These are phyloP conservation scores for Xylaria sp. DNA, from an alignment of 2,329 filamentous ascomycete species.

Conservation along the genomic window DNA sequence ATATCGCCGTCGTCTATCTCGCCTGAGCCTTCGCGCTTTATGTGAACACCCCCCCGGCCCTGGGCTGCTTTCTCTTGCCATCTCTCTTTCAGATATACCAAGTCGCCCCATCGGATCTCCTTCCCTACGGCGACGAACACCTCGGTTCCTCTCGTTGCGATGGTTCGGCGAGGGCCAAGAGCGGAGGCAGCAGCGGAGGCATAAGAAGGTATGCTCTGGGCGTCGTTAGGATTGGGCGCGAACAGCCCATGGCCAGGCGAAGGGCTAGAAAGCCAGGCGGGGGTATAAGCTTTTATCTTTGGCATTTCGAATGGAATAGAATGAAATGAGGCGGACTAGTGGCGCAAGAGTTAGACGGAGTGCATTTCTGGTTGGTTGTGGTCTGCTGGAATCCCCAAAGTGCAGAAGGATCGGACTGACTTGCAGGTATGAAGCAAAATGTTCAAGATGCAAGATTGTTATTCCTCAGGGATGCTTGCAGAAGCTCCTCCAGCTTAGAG, in stretches of 20 bases:
- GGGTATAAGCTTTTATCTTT: conserved; percentile 85
- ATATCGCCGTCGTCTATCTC: conserved; percentile 51
- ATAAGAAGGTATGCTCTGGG: conserved; percentile 52
- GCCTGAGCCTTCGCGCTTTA: conserved; percentile 62
- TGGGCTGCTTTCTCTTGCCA: conserved; percentile 57
- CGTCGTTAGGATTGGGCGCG: conserved; percentile 57
- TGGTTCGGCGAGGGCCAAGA: conserved; percentile 69
- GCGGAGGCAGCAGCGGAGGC: conserved; percentile 53
- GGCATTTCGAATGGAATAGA: conserved; percentile 70
- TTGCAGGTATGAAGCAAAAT: neutral
- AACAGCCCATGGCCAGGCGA: conserved; percentile 85
- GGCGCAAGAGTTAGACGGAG: conserved; percentile 30
- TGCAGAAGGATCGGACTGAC: neutral
- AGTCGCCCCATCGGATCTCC: conserved; percentile 91
- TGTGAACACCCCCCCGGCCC: conserved; percentile 51
- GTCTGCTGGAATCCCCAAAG: conserved; percentile 19
- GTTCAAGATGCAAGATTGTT: conserved; percentile 15
- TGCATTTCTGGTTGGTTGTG: conserved; percentile 45
- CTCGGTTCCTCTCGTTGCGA: conserved; percentile 86
- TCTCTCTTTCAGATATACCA: conserved; percentile 79
- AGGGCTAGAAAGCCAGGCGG: conserved; percentile 84
- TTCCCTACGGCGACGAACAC: conserved; percentile 89
- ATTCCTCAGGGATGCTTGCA: conserved; percentile 16
- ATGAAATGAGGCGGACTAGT: conserved; percentile 40
- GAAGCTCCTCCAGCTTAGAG: conserved; percentile 16